phyloP scores from a whole-genome alignment of 371 early-diverging fungal species.

The Mortierella sp. region DNA sequence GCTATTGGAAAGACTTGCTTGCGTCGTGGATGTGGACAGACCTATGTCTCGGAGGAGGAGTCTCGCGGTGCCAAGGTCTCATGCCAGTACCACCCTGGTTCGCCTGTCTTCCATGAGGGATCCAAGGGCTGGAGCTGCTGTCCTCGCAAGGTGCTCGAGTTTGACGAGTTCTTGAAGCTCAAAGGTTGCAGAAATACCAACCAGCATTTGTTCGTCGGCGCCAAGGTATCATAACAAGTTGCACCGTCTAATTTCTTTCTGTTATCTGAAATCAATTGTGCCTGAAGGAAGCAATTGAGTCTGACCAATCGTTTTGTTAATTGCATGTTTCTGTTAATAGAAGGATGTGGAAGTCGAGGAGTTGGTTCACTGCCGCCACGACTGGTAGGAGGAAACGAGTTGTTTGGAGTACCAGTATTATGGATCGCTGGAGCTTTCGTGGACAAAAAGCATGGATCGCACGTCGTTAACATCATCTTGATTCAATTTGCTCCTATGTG shows the following conservation, averaged over 20 bases:
- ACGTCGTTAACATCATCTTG: not conserved
- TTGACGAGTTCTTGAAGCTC: slow-evolving; percentile 97
- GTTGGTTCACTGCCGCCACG: slow-evolving; percentile 84
- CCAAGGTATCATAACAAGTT: slow-evolving; percentile 36
- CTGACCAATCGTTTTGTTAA: slow-evolving; percentile 1
- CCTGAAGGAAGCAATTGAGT: not conserved
- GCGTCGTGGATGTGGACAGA: slow-evolving; percentile 85
- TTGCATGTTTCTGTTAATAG: slow-evolving; percentile 9
- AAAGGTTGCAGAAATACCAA: slow-evolving; percentile 87
- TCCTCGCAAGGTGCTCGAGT: slow-evolving; percentile 91
- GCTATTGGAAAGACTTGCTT: slow-evolving; percentile 85
- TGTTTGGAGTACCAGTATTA: not conserved
- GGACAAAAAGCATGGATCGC: not conserved
- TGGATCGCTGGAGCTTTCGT: not conserved
- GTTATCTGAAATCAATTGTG: not conserved
- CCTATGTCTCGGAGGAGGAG: slow-evolving; percentile 73
- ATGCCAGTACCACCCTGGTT: slow-evolving; percentile 92
- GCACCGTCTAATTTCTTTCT: not conserved
- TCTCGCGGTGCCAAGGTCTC: slow-evolving; percentile 73
- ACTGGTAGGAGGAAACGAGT: slow-evolving; percentile 70
- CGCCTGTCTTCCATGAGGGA: slow-evolving; percentile 94
- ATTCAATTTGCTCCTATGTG: not conserved
- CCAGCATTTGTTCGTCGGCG: slow-evolving; percentile 84
- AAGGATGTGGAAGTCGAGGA: slow-evolving; percentile 63
- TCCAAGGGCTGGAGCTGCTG: slow-evolving; percentile 95